Evolutionary conservation across 2,329 filamentous ascomycete species (phyloP).

Genomic region (Neonectria ditissima): DNA sequence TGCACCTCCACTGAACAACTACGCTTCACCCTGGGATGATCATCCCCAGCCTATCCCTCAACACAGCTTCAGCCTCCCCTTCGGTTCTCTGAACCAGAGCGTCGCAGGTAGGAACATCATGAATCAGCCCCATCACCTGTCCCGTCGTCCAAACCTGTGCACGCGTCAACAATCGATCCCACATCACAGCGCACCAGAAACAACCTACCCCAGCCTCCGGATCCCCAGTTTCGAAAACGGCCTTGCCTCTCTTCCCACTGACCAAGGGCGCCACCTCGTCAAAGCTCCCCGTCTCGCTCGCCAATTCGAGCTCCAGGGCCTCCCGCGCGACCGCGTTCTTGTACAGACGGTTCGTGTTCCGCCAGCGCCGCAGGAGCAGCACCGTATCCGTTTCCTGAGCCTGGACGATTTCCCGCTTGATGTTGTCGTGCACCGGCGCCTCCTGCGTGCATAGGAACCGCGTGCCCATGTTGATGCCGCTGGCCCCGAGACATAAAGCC

Average conservation of each 20-base stretch:
- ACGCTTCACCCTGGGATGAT: conserved; percentile 64
- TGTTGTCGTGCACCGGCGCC: conserved; percentile 89
- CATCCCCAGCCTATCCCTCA: conserved; percentile 70
- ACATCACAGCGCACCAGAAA: too few relatives aligned
- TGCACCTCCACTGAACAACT: not conserved
- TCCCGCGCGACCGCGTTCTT: conserved; percentile 88
- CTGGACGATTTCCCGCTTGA: conserved; percentile 92
- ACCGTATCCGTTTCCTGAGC: conserved; percentile 92
- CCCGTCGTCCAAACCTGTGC: conserved; percentile 98
- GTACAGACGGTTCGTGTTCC: conserved; percentile 89
- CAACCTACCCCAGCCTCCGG: conserved; percentile 88
- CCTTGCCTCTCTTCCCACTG: conserved; percentile 87
- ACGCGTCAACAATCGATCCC: too few relatives aligned
- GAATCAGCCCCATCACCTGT: conserved; percentile 93
- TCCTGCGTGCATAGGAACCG: conserved; percentile 97
- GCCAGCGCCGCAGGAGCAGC: conserved; percentile 89
- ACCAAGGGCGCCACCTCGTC: conserved; percentile 87
- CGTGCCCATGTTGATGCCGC: conserved; percentile 98
- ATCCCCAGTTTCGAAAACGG: conserved; percentile 94
- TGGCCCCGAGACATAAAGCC: conserved; percentile 88
- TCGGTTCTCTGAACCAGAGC: conserved; percentile 79
- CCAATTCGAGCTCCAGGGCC: conserved; percentile 84
- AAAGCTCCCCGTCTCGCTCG: conserved; percentile 88
- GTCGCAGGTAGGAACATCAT: conserved; percentile 83
- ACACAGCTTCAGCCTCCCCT: conserved; percentile 76